Evolutionary conservation across 305 asterid species (phyloP).

Genomic region (Plantago coronopus): DNA sequence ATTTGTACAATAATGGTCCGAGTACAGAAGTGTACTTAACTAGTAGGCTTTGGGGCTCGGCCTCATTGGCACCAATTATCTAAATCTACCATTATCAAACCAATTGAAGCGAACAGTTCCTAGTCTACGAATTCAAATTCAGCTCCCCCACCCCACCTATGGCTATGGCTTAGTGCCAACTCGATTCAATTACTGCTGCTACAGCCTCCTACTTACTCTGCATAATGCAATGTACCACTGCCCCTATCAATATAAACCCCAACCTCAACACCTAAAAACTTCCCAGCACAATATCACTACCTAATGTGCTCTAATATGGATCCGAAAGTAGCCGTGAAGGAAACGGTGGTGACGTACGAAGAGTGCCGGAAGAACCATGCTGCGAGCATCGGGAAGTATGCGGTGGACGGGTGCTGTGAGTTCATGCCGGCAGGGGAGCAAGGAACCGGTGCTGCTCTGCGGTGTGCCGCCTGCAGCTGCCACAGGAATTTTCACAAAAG

Average conservation of each 20-base stretch:
- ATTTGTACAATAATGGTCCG: too few relatives aligned
- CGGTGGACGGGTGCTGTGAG: slow-evolving; percentile 62
- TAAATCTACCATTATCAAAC: too few relatives aligned
- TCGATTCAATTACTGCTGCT: too few relatives aligned
- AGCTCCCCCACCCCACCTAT: too few relatives aligned
- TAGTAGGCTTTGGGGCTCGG: too few relatives aligned
- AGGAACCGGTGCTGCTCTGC: slow-evolving; percentile 38
- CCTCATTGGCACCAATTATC: too few relatives aligned
- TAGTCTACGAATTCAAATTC: too few relatives aligned
- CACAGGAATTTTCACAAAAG: slow-evolving; percentile 51
- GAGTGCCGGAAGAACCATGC: slow-evolving; percentile 62
- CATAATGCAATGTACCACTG: not conserved
- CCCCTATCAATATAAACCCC: not conserved
- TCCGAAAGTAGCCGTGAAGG: slow-evolving; percentile 19
- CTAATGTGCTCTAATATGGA: slow-evolving; percentile 20
- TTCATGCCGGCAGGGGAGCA: slow-evolving; percentile 55
- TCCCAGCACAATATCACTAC: not conserved
- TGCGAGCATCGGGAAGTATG: slow-evolving; percentile 53
- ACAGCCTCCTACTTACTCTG: not conserved
- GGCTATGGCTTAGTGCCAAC: too few relatives aligned
- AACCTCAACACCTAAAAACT: not conserved
- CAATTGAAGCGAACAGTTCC: too few relatives aligned
- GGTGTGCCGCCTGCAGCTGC: slow-evolving; percentile 60
- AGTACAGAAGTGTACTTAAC: too few relatives aligned
- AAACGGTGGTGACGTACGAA: slow-evolving; percentile 32